phyloP scores from a whole-genome alignment of 2,329 filamentous ascomycete genomes.

The Pyrenophora graminea region DNA sequence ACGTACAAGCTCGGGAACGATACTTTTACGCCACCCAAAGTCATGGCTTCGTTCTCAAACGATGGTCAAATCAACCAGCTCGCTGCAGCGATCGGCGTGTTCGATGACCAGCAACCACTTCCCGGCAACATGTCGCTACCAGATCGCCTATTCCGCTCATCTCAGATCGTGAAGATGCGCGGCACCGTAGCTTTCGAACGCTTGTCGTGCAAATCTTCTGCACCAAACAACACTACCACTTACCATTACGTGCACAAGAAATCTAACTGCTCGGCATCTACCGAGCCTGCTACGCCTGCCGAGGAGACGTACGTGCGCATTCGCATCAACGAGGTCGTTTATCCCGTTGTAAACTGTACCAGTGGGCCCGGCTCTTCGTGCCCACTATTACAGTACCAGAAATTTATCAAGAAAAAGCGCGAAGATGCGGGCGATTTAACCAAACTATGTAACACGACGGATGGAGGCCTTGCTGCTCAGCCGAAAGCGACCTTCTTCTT shows the following conservation, averaged over 20 bases:
- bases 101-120: slow-evolving; percentile 60
- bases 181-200: slow-evolving; percentile 69
- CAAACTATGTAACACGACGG: slow-evolving; percentile 48
- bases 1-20: slow-evolving; percentile 56
- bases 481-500: slow-evolving; percentile 35
- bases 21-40: slow-evolving; percentile 57
- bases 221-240: slow-evolving; percentile 3
- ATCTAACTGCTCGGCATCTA: not conserved
- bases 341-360: slow-evolving; percentile 61
- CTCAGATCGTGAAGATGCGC: slow-evolving; percentile 64
- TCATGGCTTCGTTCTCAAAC: slow-evolving; percentile 67
- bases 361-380: slow-evolving; percentile 55
- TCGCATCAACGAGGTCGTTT: slow-evolving; percentile 44
- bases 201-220: slow-evolving; percentile 54
- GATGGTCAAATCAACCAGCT: slow-evolving; percentile 69
- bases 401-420: slow-evolving; percentile 51
- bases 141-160: slow-evolving; percentile 59
- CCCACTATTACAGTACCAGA: slow-evolving; percentile 37
- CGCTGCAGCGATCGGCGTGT: slow-evolving; percentile 63
- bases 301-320: slow-evolving; percentile 27
- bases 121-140: slow-evolving; percentile 54
- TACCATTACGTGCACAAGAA: slow-evolving; percentile 4
- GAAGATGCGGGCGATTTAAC: slow-evolving; percentile 56
- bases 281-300: not conserved
- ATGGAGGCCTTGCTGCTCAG: slow-evolving; percentile 10